Evolutionary conservation across 139 green algal species (phyloP), one percentile per base, ranked within the genome.

Genomic region (Deuterostichococcus epilithicus): DNA sequence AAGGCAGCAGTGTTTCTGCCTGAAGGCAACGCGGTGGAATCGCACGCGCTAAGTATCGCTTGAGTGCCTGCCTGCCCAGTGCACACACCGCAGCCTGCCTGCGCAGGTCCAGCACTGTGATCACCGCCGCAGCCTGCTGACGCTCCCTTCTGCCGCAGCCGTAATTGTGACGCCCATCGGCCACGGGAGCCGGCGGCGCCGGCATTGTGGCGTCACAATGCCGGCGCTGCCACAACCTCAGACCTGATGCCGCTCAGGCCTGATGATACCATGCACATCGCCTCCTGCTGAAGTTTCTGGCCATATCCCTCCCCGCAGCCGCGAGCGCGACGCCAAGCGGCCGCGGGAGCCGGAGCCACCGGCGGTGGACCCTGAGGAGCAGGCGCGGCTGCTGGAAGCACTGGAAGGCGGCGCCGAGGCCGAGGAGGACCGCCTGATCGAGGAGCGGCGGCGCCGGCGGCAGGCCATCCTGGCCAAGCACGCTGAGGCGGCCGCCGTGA

Each of bases 391-490:
- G 73, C 79, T 69, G 0, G 82, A 80, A 0, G 74, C 77, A 0
- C 67, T 89, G 78, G 66, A 78, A 52, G 80, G 30, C 5, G 73
- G 83, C 66, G 68, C 69, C 2, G 80, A 85, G 70, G 83, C 86
- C 1, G 85, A 89, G 26, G 88, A 93, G 76, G 78, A 85, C n/a
- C n/a, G 65, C 38, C 78, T 89, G 26, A 91, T 92, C 10, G 87
- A 92, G 75, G 86, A 90, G 74, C 84, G 89, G 69, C 68, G 91
- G 39, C 70, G 79, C 36, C 74, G 84, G 28, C 72, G 88, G 5
- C 72, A 82, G 75, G 86, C 83, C 38, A 91, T 94, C 74, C 73
- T 92, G 45, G 88, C 83, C 59, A 91, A 89, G 75, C 86, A 93
- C 73, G 68, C 44, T 3, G 69, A 83, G 72, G 44, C 73, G 71